Conservation (phyloP, 2,329 filamentous ascomycete species). For the Lasiodiplodia theobromae region DNA sequence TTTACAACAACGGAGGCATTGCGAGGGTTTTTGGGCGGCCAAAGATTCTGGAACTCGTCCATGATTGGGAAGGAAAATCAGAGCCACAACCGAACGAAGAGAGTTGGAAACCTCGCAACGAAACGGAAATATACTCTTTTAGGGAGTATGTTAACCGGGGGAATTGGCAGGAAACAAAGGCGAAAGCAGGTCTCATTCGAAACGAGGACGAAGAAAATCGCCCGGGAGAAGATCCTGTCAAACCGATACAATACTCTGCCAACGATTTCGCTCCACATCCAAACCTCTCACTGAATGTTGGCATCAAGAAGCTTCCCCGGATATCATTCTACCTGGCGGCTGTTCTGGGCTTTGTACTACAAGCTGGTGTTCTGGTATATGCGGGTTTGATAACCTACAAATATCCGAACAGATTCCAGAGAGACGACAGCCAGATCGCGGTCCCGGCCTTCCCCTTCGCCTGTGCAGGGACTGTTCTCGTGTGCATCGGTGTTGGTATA, state of each 20-base stretch:
- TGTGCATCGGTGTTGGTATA: neutral
- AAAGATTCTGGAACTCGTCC: conserved; percentile 44
- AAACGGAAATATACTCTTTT: too few relatives aligned
- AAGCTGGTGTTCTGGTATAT: neutral
- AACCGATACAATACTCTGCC: too few relatives aligned
- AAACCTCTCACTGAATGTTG: conserved; percentile 31
- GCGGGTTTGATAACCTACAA: neutral
- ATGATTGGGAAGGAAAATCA: too few relatives aligned
- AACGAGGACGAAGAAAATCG: too few relatives aligned
- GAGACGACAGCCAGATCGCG: neutral
- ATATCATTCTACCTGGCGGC: neutral
- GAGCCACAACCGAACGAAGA: too few relatives aligned
- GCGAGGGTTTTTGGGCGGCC: conserved; percentile 45
- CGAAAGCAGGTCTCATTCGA: too few relatives aligned
- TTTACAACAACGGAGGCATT: conserved; percentile 46
- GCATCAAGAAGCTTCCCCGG: conserved; percentile 17
- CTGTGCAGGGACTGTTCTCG: neutral
- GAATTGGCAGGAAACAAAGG: too few relatives aligned
- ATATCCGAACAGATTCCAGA: neutral
- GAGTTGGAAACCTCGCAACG: too few relatives aligned
- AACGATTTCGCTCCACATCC: too few relatives aligned
- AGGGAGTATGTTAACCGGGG: too few relatives aligned
- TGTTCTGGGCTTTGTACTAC: neutral
- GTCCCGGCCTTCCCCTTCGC: neutral
- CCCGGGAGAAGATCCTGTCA: too few relatives aligned